phyloP scores from a whole-genome alignment of 2,329 filamentous ascomycete genomes.

The Sarocladium kiliense region DNA sequence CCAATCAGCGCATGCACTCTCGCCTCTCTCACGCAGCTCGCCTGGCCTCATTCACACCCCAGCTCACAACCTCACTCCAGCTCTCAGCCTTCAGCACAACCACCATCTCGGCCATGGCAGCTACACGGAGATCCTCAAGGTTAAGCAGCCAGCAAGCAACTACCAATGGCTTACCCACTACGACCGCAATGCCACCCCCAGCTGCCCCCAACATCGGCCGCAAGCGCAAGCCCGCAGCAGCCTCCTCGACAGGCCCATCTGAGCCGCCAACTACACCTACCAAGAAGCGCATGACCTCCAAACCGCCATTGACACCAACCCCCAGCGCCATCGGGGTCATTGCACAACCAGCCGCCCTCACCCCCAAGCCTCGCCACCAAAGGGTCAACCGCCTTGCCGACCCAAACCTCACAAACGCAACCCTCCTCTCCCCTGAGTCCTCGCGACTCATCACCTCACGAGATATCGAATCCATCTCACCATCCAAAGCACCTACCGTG shows the following conservation, averaged over 20 bases:
- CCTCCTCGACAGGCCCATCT: constrained; percentile 1
- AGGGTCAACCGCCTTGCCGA: constrained; percentile 53
- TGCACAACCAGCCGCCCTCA: constrained; percentile 19
- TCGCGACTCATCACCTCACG: constrained; percentile 55
- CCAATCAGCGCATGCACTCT: constrained; percentile 2
- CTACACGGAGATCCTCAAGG: constrained; percentile 34
- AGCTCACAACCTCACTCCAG: neutral
- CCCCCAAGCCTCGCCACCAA: constrained; percentile 33
- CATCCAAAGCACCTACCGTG: constrained; percentile 31
- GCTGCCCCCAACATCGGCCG: constrained; percentile 8
- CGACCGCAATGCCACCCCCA: constrained; percentile 14
- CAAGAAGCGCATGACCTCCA: constrained; percentile 24
- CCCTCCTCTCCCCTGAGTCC: constrained; percentile 66
- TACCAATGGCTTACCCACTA: neutral
- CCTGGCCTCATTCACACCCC: neutral
- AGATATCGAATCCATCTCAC: constrained; percentile 38
- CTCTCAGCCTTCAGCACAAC: neutral
- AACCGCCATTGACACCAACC: constrained; percentile 41
- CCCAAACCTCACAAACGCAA: constrained; percentile 62
- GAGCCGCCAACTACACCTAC: constrained; percentile 24
- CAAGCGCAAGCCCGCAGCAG: neutral
- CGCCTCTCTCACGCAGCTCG: neutral
- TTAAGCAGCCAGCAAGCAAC: constrained; percentile 26
- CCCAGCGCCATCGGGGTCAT: constrained; percentile 39
- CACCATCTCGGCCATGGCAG: constrained; percentile 21